These are phyloP conservation scores for Combretum micranthum DNA, from an alignment of 345 rosid species.

Conservation along the genomic window DNA sequence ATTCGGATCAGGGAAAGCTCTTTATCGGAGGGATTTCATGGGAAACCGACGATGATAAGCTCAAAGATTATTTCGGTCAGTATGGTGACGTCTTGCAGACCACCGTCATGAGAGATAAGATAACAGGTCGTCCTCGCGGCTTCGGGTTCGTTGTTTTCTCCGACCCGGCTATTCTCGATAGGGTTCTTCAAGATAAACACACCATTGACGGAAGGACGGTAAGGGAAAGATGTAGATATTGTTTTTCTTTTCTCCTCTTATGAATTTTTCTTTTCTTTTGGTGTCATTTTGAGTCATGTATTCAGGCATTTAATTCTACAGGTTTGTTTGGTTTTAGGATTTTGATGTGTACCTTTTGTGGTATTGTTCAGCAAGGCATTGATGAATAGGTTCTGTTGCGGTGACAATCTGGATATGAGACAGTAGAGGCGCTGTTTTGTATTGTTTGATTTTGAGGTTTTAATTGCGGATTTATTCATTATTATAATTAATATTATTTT, in stretches of 20 bases:
- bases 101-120: slow-evolving; percentile 46
- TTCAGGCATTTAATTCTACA: too few relatives aligned
- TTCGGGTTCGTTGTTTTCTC: slow-evolving; percentile 54
- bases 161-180: slow-evolving; percentile 40
- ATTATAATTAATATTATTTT: too few relatives aligned
- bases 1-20: slow-evolving; percentile 60
- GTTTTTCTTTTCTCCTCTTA: background rate
- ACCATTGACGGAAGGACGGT: slow-evolving; percentile 52
- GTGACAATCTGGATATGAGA: too few relatives aligned
- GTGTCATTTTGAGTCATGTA: background rate
- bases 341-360: too few relatives aligned
- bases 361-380: too few relatives aligned
- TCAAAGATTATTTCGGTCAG: slow-evolving; percentile 33
- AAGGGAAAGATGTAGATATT: background rate
- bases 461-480: too few relatives aligned
- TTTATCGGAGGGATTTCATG: slow-evolving; percentile 62
- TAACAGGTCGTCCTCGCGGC: slow-evolving; percentile 53
- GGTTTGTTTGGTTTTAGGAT: too few relatives aligned
- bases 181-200: slow-evolving; percentile 45
- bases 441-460: too few relatives aligned
- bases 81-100: slow-evolving; percentile 47
- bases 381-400: too few relatives aligned
- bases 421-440: too few relatives aligned
- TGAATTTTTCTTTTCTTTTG: background rate
- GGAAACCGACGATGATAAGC: slow-evolving; percentile 55